Percentiles rank a stretch among this genome's conserved stretches.
Conservation (phyloP, 805 yeast genomes). For the Metschnikowia proteae region DNA sequence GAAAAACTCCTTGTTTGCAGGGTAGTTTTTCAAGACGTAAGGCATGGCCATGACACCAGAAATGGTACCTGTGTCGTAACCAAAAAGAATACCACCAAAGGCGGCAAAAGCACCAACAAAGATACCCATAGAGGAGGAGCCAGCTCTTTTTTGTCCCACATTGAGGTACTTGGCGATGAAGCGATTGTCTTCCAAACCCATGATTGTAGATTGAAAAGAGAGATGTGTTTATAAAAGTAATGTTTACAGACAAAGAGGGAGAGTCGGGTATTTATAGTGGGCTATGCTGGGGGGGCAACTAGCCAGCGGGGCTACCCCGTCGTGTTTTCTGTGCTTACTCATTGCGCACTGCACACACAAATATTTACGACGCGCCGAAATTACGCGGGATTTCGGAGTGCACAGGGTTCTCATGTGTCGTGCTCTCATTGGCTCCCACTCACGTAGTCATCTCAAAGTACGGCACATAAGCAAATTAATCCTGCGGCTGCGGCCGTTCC, state of each 20-base stretch:
- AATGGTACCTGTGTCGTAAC: slow-evolving; percentile 43
- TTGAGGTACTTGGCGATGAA: slow-evolving; percentile 35
- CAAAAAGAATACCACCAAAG: slow-evolving; percentile 40
- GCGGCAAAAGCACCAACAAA: slow-evolving; percentile 40
- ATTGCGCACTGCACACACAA: not conserved
- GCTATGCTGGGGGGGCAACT: not conserved
- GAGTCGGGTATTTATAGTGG: not conserved
- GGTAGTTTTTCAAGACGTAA: slow-evolving; percentile 31
- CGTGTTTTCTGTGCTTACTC: not conserved
- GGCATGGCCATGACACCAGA: slow-evolving; percentile 41
- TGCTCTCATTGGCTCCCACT: not conserved
- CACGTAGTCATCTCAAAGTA: not conserved
- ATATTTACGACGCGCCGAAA: slow-evolving; percentile 1
- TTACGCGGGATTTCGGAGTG: not conserved
- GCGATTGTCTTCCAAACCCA: slow-evolving; percentile 39
- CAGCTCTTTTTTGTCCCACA: slow-evolving; percentile 46
- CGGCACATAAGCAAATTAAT: not conserved
- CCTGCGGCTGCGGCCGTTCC: not conserved
- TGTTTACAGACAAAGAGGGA: not conserved
- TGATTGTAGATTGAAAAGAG: slow-evolving; percentile 9
- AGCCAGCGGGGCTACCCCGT: not conserved
- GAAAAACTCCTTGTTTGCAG: slow-evolving; percentile 16
- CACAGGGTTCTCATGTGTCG: not conserved
- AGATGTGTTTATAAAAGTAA: not conserved
- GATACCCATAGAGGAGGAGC: slow-evolving; percentile 40